Conservation (phyloP, 2,329 filamentous ascomycete genomes). For the Shiraia bambusicola region DNA sequence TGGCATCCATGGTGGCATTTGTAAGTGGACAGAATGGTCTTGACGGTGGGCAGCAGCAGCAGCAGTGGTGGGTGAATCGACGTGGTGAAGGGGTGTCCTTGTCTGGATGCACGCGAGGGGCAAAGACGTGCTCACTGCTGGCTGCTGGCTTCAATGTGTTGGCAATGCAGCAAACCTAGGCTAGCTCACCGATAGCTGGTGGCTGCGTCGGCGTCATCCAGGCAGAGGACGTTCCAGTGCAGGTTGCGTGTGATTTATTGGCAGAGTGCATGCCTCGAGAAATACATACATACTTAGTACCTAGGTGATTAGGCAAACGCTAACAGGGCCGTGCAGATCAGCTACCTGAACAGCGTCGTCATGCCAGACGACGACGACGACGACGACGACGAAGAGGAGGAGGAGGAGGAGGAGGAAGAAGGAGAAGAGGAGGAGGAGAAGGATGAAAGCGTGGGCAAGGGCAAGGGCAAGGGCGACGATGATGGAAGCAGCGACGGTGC, state of each 20-base stretch:
- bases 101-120: slow-evolving; percentile 14
- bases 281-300: too few relatives aligned
- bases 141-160: slow-evolving; percentile 23
- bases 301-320: slow-evolving; percentile 17
- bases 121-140: slow-evolving; percentile 16
- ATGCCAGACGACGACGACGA: slow-evolving; percentile 49
- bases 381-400: slow-evolving; percentile 21
- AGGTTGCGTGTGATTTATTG: slow-evolving; percentile 8
- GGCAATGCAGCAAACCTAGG: slow-evolving; percentile 36
- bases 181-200: slow-evolving; percentile 24
- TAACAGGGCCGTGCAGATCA: slow-evolving; percentile 46
- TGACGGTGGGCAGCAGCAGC: too few relatives aligned
- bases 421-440: slow-evolving; percentile 30
- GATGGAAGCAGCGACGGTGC: slow-evolving; percentile 9
- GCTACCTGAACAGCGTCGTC: slow-evolving; percentile 53
- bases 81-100: slow-evolving; percentile 20
- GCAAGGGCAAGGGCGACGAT: slow-evolving; percentile 19
- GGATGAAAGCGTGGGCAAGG: slow-evolving; percentile 22
- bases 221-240: slow-evolving; percentile 14
- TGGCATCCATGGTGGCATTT: slow-evolving; percentile 73
- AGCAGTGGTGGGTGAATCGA: not conserved
- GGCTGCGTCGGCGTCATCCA: slow-evolving; percentile 2
- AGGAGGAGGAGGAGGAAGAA: slow-evolving; percentile 17
- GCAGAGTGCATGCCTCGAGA: slow-evolving; percentile 9
- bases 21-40: slow-evolving; percentile 57